Evolutionary conservation across 139 green algal genomes (phyloP).

Genomic region (Microglena sp.): DNA sequence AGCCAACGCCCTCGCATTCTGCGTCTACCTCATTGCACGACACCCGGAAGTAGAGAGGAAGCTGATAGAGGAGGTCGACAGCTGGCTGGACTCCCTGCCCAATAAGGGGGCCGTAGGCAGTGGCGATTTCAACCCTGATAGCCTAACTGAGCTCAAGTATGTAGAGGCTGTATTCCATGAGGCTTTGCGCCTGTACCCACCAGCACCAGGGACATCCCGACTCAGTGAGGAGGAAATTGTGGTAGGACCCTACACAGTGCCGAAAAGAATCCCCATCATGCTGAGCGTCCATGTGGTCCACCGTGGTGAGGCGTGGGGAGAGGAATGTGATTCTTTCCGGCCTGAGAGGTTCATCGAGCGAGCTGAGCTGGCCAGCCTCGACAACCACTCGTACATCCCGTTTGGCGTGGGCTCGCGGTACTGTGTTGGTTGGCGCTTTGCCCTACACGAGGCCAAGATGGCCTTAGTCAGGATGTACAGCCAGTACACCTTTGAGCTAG

Average conservation of each 20-base stretch:
- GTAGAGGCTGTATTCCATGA: conserved; percentile 42
- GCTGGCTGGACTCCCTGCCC: conserved; percentile 10
- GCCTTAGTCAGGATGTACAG: conserved; percentile 35
- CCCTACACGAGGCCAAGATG: conserved; percentile 14
- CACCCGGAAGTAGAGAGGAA: conserved; percentile 18
- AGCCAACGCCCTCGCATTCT: conserved; percentile 25
- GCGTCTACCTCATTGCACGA: conserved; percentile 16
- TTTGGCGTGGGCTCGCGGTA: conserved; percentile 30
- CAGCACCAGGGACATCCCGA: conserved; percentile 12
- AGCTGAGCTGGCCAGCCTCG: background rate
- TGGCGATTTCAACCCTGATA: background rate
- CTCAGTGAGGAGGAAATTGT: background rate
- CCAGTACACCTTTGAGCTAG: conserved; percentile 30
- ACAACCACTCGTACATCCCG: conserved; percentile 10
- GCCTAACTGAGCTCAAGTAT: conserved; percentile 29
- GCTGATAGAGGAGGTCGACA: conserved; percentile 31
- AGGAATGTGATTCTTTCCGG: conserved; percentile 12
- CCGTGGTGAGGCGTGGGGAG: too few species aligned
- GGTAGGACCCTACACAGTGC: background rate
- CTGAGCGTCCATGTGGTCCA: too few species aligned
- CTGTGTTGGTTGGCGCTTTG: conserved; percentile 40
- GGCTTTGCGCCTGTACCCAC: conserved; percentile 42
- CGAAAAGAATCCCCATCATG: background rate
- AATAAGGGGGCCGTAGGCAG: background rate
- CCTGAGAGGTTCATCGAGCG: conserved; percentile 25